Evolutionary conservation across 768 basidiomycete species (phyloP), one percentile per base, ranked within the genome.

Genomic region (Boletus barrowsii): DNA sequence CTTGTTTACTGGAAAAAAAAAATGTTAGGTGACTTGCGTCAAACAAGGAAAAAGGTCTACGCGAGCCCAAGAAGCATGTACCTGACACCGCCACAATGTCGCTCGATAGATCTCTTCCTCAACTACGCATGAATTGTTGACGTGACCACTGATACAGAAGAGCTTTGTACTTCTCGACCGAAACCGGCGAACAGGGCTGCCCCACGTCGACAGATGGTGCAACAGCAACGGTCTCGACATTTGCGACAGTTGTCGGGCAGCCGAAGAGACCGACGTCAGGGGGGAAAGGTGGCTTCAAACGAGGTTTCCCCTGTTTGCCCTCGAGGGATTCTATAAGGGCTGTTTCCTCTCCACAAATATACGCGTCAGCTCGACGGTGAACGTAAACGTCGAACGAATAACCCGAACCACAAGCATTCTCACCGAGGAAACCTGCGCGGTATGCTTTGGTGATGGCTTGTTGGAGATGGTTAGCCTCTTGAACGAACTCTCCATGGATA

Each of bases 81-180:
- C 35, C 77, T 75, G 41, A 99, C 84, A 65, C 96, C 96, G 20
- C 96, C 96, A 66, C 94, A 96, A 72, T 99, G 96, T 75, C 93
- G 96, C 73, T 98, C 96, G 49, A 99, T 73, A 49, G 98, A 98
- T 99, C 79, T 98, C 96, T 73, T 99, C 96, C 76, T 99, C 96
- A 24, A 99, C 83, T 18, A 97, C 93, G 68, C 92, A 96, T 2
- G 96, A 96, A 72, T 96, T 97, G 75, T 98, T 98, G 62, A 98
- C 96, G 64, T 98, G 96, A 0, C 96, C 96, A 46, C 88, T 91
- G 63, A 99, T 88, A 73, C 96, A 98, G 75, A 84, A 98, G 15
- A 98, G 73, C 75, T 99, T 99, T n/a, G 94, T 97, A 7, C 95
- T 68, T 90, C 87, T 41, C 96, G 76, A 17, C 96, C 96, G 65